Conservation (phyloP, 164 flowering plant species). For the Magnolia sinica region DNA sequence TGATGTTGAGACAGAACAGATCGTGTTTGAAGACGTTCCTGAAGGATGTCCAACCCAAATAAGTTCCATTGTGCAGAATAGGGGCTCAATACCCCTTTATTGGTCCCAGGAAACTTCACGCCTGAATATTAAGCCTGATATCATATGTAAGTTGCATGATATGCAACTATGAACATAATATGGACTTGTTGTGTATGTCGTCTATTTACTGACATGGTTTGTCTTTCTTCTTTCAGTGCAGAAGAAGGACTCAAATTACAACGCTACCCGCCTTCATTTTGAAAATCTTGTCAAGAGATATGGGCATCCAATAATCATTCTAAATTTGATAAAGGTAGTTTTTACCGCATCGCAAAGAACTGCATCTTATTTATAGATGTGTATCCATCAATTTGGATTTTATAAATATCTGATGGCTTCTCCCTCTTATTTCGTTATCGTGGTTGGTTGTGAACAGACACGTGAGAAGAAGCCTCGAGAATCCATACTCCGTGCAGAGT, state of each 20-base stretch:
- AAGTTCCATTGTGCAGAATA: slow-evolving; percentile 83
- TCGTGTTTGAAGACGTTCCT: slow-evolving; percentile 71
- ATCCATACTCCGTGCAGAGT: slow-evolving; percentile 88
- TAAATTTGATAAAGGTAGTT: slow-evolving; percentile 89
- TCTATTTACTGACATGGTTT: slow-evolving; percentile 10
- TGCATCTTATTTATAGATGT: background rate
- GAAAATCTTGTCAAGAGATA: slow-evolving; percentile 89
- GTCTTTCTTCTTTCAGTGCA: slow-evolving; percentile 52
- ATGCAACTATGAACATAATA: background rate
- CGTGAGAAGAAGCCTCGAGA: slow-evolving; percentile 90
- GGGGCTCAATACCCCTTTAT: slow-evolving; percentile 97
- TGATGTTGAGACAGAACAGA: slow-evolving; percentile 99
- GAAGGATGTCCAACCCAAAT: slow-evolving; percentile 58
- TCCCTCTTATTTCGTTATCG: background rate
- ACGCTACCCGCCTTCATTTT: slow-evolving; percentile 88
- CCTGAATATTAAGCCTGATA: slow-evolving; percentile 81
- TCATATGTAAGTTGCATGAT: slow-evolving; percentile 50
- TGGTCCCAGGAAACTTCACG: slow-evolving; percentile 99
- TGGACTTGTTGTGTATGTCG: background rate
- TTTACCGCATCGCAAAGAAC: background rate
- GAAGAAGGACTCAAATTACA: slow-evolving; percentile 64
- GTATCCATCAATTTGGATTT: background rate
- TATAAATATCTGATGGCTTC: background rate
- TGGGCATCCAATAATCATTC: slow-evolving; percentile 81
- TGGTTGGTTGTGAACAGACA: slow-evolving; percentile 37